Evolutionary conservation across 1,284 basidiomycete species (phyloP), one percentile per base, ranked within the genome.

Genomic region (Cystobasidium pallidum): DNA sequence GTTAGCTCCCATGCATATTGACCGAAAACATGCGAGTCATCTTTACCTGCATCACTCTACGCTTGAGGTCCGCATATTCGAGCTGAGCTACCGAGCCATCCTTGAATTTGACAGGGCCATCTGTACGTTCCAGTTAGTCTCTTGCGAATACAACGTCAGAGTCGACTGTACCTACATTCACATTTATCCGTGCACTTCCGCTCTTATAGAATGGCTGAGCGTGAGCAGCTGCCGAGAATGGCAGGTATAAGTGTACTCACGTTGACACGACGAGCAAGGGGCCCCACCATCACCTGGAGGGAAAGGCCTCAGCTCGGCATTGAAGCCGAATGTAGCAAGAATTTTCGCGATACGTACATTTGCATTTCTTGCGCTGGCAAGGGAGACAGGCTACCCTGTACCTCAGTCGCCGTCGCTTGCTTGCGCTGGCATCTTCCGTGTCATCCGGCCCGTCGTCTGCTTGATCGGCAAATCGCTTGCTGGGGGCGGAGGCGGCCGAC

Each of bases 311-410:
- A 57, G 54, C 28, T 55, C 8, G 54, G 24, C 45, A 19, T 55
- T 8, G 2, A 28, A 32, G 28, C 2, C 54, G 34, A 2, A 17
- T 17, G 6, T 13, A 55, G 32, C 30, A 32, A 19, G 30, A 19
- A 17, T 19, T n/a, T 45, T n/a, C 6, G 43, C 6, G 17, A 1
- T 3, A 26, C 58, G 6, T 3, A 61, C 58, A 61, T 45, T 61
- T 61, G 58, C 58, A 61, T 24, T 61, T 61, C 58, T 61, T 61
- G 19, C 58, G 15, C 39, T 61, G 58, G 28, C 58, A 61, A 15
- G 58, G 58, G 30, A 61, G 41, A 19, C 58, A 61, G 39, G 39
- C 41, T n/a, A 61, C 58, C 45, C 58, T 61, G 58, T 61, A 61
- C 11, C 58, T 11, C 36, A 61, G 24, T n/a, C 58, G 36, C 17